Base-by-base conservation (phyloP, 1,284 basidiomycete genomes). In the Spongispora temasekensis region DNA sequence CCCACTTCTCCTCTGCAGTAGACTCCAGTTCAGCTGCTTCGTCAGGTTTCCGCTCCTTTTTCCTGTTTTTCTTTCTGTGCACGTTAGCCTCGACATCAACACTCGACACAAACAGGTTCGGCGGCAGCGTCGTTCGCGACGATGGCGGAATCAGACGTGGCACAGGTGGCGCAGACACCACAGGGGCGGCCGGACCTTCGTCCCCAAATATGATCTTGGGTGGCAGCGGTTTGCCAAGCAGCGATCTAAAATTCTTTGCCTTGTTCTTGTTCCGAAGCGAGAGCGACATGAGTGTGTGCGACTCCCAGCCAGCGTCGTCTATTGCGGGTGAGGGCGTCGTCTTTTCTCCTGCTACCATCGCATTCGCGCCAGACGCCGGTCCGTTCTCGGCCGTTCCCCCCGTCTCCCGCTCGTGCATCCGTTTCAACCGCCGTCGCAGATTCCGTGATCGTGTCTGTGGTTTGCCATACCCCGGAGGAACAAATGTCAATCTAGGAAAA, bases 191-290 rank as follows among this genome's bases (percentile, higher is more conserved):
- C n/a, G n/a, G n/a, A n/a, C n/a, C 63, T n/a, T 65, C 55, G 8
- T 73, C 66, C 2, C 52, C 62, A 65, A 91, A 91, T n/a, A 86
- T 75, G 58, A 91, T 88, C 69, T 84, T 89, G 28, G 77, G 69
- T 0, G 84, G 80, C 5, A 84, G 75, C 0, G 80, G 77, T 13
- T 69, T 77, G 1, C 71, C 63, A 71, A 89, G 79, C 4, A 82
- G 75, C 44, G 81, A 75, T 66, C 82, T 86, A 74, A 87, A 90
- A 13, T 84, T 86, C 61, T 83, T 87, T 55, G 83, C 84, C 72
- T 91, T 91, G 73, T 90, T 90, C 71, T 90, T 91, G 69, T 90
- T 91, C 54, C 83, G 79, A 17, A 90, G 73, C 1, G 83, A 84
- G 55, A 84, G 77, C 27, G 70, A 74, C 58, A 60, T 50, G 3